phyloP scores from a whole-genome alignment of 345 rosid genomes.

The Rubroshorea leprosula region DNA sequence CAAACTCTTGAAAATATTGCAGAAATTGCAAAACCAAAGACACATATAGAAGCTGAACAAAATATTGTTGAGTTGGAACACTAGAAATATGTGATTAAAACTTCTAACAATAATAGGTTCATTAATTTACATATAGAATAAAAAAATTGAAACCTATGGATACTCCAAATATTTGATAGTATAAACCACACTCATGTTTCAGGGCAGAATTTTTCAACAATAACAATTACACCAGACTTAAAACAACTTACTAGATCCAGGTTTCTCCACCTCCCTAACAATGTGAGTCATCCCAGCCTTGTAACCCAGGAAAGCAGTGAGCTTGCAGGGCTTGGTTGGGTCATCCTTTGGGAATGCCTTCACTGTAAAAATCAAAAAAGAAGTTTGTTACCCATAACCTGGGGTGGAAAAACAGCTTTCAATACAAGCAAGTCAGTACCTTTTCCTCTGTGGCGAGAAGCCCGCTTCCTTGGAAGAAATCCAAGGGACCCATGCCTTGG shows the following conservation, averaged over 20 bases:
- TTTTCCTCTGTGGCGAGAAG: slow-evolving; percentile 83
- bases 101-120: too few relatives aligned
- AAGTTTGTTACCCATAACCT: background rate
- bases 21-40: background rate
- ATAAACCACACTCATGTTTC: too few relatives aligned
- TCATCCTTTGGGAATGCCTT: slow-evolving; percentile 92
- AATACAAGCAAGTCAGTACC: slow-evolving; percentile 25
- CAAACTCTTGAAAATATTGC: background rate
- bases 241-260: slow-evolving; percentile 67
- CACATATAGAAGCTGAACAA: too few relatives aligned
- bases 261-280: slow-evolving; percentile 82
- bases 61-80: too few relatives aligned
- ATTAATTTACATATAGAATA: too few relatives aligned
- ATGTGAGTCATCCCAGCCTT: slow-evolving; percentile 96
- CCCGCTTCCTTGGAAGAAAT: slow-evolving; percentile 85
- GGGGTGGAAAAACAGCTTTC: background rate
- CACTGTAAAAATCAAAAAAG: slow-evolving; percentile 36
- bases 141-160: too few relatives aligned
- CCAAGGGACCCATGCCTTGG: slow-evolving; percentile 94
- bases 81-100: too few relatives aligned
- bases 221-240: background rate
- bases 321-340: slow-evolving; percentile 63
- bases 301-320: slow-evolving; percentile 86
- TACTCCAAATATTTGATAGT: background rate
- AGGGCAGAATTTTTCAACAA: too few relatives aligned